phyloP scores from a whole-genome alignment of 2,329 filamentous ascomycete genomes.

The Stachybotrys echinatus region DNA sequence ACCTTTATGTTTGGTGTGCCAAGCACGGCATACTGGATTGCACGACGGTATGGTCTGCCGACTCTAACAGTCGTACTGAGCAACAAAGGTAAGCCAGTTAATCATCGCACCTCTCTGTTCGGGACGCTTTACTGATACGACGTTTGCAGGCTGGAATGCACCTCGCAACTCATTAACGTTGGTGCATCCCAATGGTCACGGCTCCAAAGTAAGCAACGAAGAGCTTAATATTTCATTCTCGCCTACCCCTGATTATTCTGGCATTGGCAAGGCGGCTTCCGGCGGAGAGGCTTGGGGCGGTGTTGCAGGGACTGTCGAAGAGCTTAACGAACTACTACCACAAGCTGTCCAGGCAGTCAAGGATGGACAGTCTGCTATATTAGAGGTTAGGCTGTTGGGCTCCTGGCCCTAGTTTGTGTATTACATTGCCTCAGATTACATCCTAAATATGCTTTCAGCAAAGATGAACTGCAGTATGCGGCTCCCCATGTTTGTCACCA shows the following conservation, averaged over 20 bases:
- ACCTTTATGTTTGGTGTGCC: constrained; percentile 44
- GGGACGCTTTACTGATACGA: neutral
- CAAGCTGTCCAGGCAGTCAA: neutral
- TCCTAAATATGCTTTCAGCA: too few relatives aligned
- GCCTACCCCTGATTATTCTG: constrained; percentile 52
- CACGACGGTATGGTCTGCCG: constrained; percentile 39
- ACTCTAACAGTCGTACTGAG: constrained; percentile 45
- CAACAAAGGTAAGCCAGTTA: constrained; percentile 43
- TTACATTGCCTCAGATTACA: too few relatives aligned
- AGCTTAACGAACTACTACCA: neutral
- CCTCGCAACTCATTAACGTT: constrained; percentile 48
- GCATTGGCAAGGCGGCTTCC: constrained; percentile 52
- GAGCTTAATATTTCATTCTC: constrained; percentile 56
- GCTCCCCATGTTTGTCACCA: too few relatives aligned
- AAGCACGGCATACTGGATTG: constrained; percentile 44
- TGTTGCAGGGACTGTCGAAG: neutral
- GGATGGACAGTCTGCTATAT: neutral
- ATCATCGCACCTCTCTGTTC: constrained; percentile 3
- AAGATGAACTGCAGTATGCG: too few relatives aligned
- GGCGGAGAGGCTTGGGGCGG: constrained; percentile 32
- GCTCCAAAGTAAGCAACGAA: constrained; percentile 46
- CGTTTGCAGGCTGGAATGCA: constrained; percentile 47
- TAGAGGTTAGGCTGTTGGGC: neutral
- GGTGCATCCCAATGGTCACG: constrained; percentile 51
- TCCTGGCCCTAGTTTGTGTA: neutral